phyloP scores from a whole-genome alignment of 768 basidiomycete species.

The Cyathus striatus region DNA sequence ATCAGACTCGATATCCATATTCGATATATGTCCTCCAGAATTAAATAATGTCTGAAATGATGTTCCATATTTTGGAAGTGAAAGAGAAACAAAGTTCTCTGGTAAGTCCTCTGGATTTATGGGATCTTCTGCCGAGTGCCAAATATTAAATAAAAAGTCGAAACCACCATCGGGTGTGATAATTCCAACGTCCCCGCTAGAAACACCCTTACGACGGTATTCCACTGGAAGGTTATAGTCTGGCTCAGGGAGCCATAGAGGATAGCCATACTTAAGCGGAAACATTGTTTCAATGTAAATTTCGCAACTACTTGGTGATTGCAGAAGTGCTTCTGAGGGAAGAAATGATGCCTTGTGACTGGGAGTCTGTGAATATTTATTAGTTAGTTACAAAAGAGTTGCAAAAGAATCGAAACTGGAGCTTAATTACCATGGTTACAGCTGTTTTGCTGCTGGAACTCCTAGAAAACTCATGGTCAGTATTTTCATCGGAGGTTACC shows the following conservation, averaged over 20 bases:
- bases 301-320: constrained; percentile 3
- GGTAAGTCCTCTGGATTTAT: constrained; percentile 4
- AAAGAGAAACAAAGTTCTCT: neutral
- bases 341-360: no score
- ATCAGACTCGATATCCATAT: neutral
- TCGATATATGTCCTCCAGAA: neutral
- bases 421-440: no score
- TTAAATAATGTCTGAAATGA: neutral
- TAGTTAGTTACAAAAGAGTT: no score
- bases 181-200: constrained; percentile 11
- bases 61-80: neutral
- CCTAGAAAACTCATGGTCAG: no score
- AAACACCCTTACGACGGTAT: constrained; percentile 2
- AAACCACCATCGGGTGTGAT: constrained; percentile 9
- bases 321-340: no score
- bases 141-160: constrained; percentile 11
- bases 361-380: no score
- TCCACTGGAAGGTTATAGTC: neutral
- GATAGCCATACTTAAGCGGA: constrained; percentile 1
- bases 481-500: no score
- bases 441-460: no score
- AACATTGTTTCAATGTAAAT: constrained; percentile 1
- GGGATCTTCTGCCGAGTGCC: constrained; percentile 6
- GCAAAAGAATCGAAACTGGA: no score
- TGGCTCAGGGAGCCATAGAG: constrained; percentile 5